Percentiles rank a stretch among this genome's conserved stretches.
phyloP scores from a whole-genome alignment of 1,139 yeast genomes.

The Kodamaea alishanica region DNA sequence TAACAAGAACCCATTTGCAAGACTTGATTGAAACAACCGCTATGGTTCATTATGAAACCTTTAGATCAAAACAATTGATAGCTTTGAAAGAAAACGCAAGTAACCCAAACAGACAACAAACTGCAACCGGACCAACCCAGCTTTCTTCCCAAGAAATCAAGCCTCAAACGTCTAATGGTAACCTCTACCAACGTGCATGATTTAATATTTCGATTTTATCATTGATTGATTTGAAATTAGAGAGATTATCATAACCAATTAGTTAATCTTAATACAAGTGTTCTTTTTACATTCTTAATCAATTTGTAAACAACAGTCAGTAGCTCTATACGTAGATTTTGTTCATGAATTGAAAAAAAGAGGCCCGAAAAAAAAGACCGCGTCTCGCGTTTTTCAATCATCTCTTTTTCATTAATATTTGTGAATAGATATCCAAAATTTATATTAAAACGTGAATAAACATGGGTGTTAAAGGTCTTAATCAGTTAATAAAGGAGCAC shows the following conservation, averaged over 20 bases:
- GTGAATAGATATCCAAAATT: background rate
- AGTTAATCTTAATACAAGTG: background rate
- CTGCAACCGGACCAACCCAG: slow-evolving; percentile 6
- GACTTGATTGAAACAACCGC: slow-evolving; percentile 94
- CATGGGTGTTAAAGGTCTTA: slow-evolving; percentile 83
- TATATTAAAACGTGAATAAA: background rate
- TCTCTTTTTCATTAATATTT: background rate
- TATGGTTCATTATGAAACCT: slow-evolving; percentile 83
- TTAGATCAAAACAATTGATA: slow-evolving; percentile 89
- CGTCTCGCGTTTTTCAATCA: background rate
- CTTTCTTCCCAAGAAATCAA: slow-evolving; percentile 8
- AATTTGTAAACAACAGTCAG: no score
- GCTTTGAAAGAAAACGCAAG: slow-evolving; percentile 87
- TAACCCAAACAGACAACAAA: slow-evolving; percentile 36
- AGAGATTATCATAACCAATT: background rate
- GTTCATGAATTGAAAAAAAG: background rate
- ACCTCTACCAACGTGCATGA: slow-evolving; percentile 11
- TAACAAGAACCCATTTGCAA: slow-evolving; percentile 92
- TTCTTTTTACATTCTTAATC: background rate
- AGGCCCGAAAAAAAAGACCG: background rate
- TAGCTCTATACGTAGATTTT: background rate
- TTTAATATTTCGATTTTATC: slow-evolving; percentile 1
- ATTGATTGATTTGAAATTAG: slow-evolving; percentile 1
- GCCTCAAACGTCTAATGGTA: slow-evolving; percentile 7
- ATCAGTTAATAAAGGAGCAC: slow-evolving; percentile 78